A percentile compares a stretch with the other conserved stretches of the same genome.
Evolutionary conservation across 495 filamentous ascomycete species (phyloP).

Genomic region (Ramalina peruviana): DNA sequence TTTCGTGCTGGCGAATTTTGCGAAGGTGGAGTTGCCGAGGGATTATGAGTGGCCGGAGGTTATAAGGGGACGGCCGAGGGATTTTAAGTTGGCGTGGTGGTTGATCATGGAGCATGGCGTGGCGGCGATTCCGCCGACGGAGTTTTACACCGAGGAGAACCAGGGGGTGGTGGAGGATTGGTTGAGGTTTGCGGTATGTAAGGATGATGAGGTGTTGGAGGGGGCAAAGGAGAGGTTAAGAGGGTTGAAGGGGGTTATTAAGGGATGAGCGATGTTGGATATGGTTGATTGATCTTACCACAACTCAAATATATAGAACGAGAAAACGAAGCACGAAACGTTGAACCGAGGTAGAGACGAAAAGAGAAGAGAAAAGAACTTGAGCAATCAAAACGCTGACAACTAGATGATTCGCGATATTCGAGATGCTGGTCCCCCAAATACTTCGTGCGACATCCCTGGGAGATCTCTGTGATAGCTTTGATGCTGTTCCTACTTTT

Average conservation of each 20-base stretch:
- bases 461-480: too few relatives aligned
- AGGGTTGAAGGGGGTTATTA: conserved; percentile 70
- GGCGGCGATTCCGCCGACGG: conserved; percentile 87
- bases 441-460: too few relatives aligned
- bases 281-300: too few relatives aligned
- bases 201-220: conserved; percentile 81
- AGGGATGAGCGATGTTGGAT: too few relatives aligned
- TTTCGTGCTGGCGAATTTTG: conserved; percentile 87
- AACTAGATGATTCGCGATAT: too few relatives aligned
- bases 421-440: too few relatives aligned
- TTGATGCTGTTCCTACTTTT: too few relatives aligned
- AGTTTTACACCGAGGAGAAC: conserved; percentile 84
- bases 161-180: conserved; percentile 82
- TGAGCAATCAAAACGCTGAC: too few relatives aligned
- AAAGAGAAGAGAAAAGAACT: too few relatives aligned
- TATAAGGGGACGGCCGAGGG: conserved; percentile 69
- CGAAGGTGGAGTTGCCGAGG: conserved; percentile 64
- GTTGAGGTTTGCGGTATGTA: conserved; percentile 91
- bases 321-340: too few relatives aligned
- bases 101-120: conserved; percentile 92
- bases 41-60: conserved; percentile 80
- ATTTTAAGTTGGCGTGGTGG: conserved; percentile 94
- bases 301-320: too few relatives aligned
- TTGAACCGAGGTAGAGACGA: too few relatives aligned
- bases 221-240: conserved; percentile 78